phyloP scores from a whole-genome alignment of 2,329 filamentous ascomycete genomes.

The Lizonia empirigonia region DNA sequence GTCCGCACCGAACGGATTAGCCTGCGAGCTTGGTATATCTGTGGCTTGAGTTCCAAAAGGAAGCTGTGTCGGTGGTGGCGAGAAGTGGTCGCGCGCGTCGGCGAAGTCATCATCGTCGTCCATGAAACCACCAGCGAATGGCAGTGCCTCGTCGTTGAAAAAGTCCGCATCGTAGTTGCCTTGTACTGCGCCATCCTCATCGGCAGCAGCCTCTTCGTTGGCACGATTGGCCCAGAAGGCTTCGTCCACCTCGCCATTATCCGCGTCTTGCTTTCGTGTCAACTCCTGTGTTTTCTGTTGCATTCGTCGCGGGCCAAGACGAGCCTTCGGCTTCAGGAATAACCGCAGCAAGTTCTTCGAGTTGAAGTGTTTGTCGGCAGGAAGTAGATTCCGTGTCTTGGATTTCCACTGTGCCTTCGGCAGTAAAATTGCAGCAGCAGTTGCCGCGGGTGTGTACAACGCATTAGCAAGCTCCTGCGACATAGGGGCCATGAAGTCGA shows the following conservation, averaged over 20 bases:
- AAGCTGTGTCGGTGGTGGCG: slow-evolving; percentile 65
- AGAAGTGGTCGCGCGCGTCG: slow-evolving; percentile 80
- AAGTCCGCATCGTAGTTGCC: slow-evolving; percentile 97
- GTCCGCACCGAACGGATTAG: slow-evolving; percentile 65
- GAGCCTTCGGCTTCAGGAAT: slow-evolving; percentile 93
- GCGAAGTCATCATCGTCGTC: slow-evolving; percentile 75
- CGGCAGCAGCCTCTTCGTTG: slow-evolving; percentile 37
- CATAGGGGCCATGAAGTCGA: slow-evolving; percentile 83
- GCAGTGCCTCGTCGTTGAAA: slow-evolving; percentile 86
- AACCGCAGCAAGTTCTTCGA: slow-evolving; percentile 86
- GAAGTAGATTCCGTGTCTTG: slow-evolving; percentile 88
- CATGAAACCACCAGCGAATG: slow-evolving; percentile 66
- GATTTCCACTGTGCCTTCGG: slow-evolving; percentile 96
- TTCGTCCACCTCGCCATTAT: slow-evolving; percentile 85
- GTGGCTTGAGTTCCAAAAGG: slow-evolving; percentile 32
- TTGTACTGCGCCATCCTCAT: slow-evolving; percentile 64
- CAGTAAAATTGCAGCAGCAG: slow-evolving; percentile 79
- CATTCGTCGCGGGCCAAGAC: slow-evolving; percentile 70
- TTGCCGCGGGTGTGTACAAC: slow-evolving; percentile 80
- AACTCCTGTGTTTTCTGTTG: slow-evolving; percentile 26
- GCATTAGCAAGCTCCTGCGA: slow-evolving; percentile 72
- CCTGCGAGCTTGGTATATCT: slow-evolving; percentile 60
- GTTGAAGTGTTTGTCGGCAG: slow-evolving; percentile 98
- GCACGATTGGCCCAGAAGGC: slow-evolving; percentile 82
- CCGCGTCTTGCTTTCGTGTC: slow-evolving; percentile 54